These are phyloP conservation scores for Lachancea nothofagi DNA, from an alignment of 805 yeast genomes.

Conservation along the genomic window DNA sequence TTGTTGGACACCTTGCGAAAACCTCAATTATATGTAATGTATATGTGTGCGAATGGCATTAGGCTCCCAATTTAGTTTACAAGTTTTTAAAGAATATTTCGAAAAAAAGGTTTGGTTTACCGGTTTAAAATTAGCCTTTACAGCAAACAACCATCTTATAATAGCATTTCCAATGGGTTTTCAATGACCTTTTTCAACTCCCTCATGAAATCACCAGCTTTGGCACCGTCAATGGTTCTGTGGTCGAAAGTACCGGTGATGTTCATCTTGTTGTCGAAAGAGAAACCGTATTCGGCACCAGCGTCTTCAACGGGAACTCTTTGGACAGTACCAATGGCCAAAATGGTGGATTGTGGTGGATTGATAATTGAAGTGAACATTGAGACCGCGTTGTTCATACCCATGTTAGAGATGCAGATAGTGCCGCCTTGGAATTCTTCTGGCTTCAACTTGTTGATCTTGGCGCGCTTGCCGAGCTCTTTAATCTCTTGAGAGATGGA, in stretches of 20 bases:
- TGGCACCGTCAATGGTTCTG: conserved; percentile 95
- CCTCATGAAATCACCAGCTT: conserved; percentile 94
- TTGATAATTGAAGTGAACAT: conserved; percentile 94
- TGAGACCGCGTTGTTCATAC: conserved; percentile 94
- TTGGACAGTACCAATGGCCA: conserved; percentile 91
- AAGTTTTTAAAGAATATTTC: conserved; percentile 1
- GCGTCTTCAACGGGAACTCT: conserved; percentile 91
- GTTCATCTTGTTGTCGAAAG: conserved; percentile 84
- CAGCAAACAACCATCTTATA: too few relatives aligned
- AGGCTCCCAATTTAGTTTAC: background rate
- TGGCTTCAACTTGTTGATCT: conserved; percentile 85
- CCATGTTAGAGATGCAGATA: conserved; percentile 95
- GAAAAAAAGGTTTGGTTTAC: too few relatives aligned
- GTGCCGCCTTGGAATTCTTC: conserved; percentile 99
- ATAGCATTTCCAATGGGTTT: conserved; percentile 90
- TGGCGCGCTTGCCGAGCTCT: conserved; percentile 94
- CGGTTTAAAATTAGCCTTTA: too few relatives aligned
- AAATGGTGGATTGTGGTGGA: conserved; percentile 93
- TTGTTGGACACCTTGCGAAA: background rate
- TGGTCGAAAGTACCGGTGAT: conserved; percentile 98
- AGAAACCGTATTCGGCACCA: conserved; percentile 84
- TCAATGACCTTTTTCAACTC: conserved; percentile 87
- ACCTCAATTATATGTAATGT: too few relatives aligned
- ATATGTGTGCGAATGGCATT: background rate
- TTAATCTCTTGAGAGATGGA: conserved; percentile 78